Percentiles rank a stretch among this genome's conserved stretches.
Conservation (phyloP, 2,329 filamentous ascomycete species). For the Microdochium trichocladiopsis region DNA sequence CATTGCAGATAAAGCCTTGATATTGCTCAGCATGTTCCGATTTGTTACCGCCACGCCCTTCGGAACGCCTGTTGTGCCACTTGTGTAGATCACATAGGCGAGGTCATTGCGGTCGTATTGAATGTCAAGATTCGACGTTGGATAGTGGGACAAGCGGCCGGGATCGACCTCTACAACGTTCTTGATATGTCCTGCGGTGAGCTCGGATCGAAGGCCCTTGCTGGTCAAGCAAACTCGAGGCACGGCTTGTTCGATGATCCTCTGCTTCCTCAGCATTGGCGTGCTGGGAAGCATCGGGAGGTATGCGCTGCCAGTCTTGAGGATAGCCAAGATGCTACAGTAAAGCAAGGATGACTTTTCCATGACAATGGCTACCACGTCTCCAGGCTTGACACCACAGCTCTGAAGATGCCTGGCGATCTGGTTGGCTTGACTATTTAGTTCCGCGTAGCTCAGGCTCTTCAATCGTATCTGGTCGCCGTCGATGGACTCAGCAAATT, state of each 20-base stretch:
- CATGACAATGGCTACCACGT: constrained; percentile 67
- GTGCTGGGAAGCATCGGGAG: constrained; percentile 72
- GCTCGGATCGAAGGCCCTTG: constrained; percentile 8
- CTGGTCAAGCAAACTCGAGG: constrained; percentile 39
- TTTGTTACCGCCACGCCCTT: constrained; percentile 78
- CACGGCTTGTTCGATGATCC: constrained; percentile 56
- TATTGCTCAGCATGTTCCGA: constrained; percentile 67
- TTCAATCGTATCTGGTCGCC: constrained; percentile 24
- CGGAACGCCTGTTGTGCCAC: constrained; percentile 72
- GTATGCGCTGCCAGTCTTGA: constrained; percentile 73
- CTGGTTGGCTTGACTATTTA: constrained; percentile 58
- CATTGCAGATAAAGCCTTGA: constrained; percentile 56
- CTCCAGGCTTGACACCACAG: constrained; percentile 38
- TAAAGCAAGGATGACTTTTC: constrained; percentile 72
- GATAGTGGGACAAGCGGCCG: constrained; percentile 16
- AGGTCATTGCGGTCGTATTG: constrained; percentile 39
- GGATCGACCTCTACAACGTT: constrained; percentile 25
- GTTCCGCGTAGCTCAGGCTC: constrained; percentile 52
- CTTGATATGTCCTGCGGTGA: constrained; percentile 9
- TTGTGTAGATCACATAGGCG: constrained; percentile 77
- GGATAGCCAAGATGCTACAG: constrained; percentile 62
- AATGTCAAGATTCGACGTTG: constrained; percentile 27
- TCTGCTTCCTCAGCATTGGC: constrained; percentile 50
- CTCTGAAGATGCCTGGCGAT: constrained; percentile 51
- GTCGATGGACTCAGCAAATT: constrained; percentile 49